Conservation (phyloP, 352 stramenopile genomes). For the Pseudoperonospora humuli region DNA sequence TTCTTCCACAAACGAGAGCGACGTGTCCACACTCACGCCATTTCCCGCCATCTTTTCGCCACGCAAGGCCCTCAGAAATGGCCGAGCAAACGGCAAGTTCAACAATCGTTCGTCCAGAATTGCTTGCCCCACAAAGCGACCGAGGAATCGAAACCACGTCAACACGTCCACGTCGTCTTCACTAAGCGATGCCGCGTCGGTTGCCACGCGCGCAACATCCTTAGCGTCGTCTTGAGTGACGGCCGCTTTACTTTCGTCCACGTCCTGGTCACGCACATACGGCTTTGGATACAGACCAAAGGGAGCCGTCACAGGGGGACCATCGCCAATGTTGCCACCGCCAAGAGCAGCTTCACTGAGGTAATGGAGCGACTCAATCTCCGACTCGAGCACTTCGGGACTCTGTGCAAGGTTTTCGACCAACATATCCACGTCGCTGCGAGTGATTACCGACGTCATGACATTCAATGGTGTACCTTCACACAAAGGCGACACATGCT, state of each 20-base stretch:
- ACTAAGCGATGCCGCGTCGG: conserved; percentile 9
- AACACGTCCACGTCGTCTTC: conserved; percentile 25
- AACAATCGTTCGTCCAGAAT: conserved; percentile 79
- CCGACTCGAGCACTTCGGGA: conserved; percentile 56
- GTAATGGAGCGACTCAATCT: conserved; percentile 56
- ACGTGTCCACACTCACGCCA: conserved; percentile 32
- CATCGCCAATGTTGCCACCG: conserved; percentile 15
- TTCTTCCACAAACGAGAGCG: conserved; percentile 51
- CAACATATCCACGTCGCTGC: conserved; percentile 42
- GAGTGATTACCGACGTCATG: conserved; percentile 33
- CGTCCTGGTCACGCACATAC: conserved; percentile 6
- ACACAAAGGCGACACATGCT: conserved; percentile 67
- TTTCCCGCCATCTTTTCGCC: conserved; percentile 44
- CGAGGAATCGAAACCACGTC: conserved; percentile 65
- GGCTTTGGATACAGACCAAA: conserved; percentile 51
- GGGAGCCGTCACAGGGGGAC: conserved; percentile 36
- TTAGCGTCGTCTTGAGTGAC: background rate
- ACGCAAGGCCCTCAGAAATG: conserved; percentile 56
- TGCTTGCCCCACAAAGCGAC: conserved; percentile 60
- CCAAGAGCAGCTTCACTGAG: conserved; percentile 35
- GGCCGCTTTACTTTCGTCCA: conserved; percentile 12
- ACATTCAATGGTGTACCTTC: conserved; percentile 59
- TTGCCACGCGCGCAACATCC: conserved; percentile 8
- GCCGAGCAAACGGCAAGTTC: conserved; percentile 68
- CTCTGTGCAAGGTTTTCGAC: conserved; percentile 33